phyloP scores from a whole-genome alignment of 441 rosid species.

The Aquilaria agallochum region DNA sequence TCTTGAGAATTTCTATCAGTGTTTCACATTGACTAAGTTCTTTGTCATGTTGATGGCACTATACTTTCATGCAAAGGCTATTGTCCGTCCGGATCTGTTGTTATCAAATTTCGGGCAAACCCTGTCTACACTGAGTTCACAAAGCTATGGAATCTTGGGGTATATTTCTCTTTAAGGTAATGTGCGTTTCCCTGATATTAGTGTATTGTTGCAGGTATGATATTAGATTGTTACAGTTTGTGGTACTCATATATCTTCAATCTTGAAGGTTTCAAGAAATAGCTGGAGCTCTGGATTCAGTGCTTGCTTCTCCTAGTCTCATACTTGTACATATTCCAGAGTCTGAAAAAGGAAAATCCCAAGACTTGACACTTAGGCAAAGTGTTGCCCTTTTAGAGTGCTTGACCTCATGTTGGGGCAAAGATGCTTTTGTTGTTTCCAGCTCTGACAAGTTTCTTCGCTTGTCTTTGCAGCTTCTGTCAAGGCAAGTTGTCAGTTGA shows the following conservation, averaged over 20 bases:
- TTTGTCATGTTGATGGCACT: no score
- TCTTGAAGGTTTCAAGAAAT: slow-evolving; percentile 91
- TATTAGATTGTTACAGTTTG: background rate
- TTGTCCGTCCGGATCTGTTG: slow-evolving; percentile 94
- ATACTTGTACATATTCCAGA: slow-evolving; percentile 49
- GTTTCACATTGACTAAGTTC: slow-evolving; percentile 9
- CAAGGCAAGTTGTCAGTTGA: slow-evolving; percentile 48
- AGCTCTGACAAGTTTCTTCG: slow-evolving; percentile 98
- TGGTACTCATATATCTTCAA: slow-evolving; percentile 12
- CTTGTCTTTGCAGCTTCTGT: slow-evolving; percentile 87
- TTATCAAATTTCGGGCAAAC: slow-evolving; percentile 73
- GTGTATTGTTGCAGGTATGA: background rate
- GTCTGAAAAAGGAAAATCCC: slow-evolving; percentile 33
- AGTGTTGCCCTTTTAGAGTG: slow-evolving; percentile 78
- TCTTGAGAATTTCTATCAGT: slow-evolving; percentile 2
- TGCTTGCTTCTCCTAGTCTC: slow-evolving; percentile 56
- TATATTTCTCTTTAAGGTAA: slow-evolving; percentile 94
- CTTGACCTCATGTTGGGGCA: slow-evolving; percentile 87
- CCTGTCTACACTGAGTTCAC: slow-evolving; percentile 70
- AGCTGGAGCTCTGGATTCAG: slow-evolving; percentile 89
- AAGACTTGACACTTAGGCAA: slow-evolving; percentile 60
- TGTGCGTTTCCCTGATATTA: slow-evolving; percentile 3
- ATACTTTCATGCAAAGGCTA: slow-evolving; percentile 73
- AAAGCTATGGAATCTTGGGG: slow-evolving; percentile 97
- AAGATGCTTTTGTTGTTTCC: slow-evolving; percentile 84